Percentiles rank a stretch among this genome's conserved stretches.
Evolutionary conservation across 345 rosid species (phyloP).

Genomic region (Stellera chamaejasme): DNA sequence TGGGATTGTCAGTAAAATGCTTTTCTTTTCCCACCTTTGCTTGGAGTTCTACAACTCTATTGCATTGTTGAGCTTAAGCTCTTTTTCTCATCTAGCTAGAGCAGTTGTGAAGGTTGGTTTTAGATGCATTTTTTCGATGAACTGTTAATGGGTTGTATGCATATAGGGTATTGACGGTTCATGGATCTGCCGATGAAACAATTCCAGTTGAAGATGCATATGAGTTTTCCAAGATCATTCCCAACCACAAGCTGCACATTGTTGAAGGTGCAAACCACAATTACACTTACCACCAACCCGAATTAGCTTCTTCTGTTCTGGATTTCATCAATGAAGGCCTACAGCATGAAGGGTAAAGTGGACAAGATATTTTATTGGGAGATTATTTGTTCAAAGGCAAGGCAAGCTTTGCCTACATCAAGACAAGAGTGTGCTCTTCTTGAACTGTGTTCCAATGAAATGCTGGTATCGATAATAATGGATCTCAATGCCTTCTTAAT

Average conservation of each 20-base stretch:
- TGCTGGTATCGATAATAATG: too few relatives aligned
- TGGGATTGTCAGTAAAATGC: too few relatives aligned
- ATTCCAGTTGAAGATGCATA: slow-evolving; percentile 59
- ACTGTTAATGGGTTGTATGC: background rate
- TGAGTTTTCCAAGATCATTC: slow-evolving; percentile 62
- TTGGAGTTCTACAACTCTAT: too few relatives aligned
- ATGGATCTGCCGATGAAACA: slow-evolving; percentile 52
- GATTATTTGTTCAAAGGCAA: too few relatives aligned
- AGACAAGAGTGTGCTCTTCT: too few relatives aligned
- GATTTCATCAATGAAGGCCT: slow-evolving; percentile 37
- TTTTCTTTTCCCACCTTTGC: background rate
- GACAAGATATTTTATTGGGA: too few relatives aligned
- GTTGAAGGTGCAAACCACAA: slow-evolving; percentile 61
- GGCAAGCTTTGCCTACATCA: too few relatives aligned
- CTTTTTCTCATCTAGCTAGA: too few relatives aligned
- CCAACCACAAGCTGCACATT: slow-evolving; percentile 52
- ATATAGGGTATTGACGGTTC: slow-evolving; percentile 67
- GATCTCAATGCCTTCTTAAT: too few relatives aligned
- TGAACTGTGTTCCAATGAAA: too few relatives aligned
- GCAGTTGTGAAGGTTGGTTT: too few relatives aligned
- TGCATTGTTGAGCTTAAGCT: too few relatives aligned
- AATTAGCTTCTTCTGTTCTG: slow-evolving; percentile 38
- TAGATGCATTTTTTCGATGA: background rate
- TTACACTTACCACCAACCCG: slow-evolving; percentile 48
- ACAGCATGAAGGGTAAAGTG: slow-evolving; percentile 10